phyloP scores from a whole-genome alignment of 441 rosid species.

The Jatropha multifida region DNA sequence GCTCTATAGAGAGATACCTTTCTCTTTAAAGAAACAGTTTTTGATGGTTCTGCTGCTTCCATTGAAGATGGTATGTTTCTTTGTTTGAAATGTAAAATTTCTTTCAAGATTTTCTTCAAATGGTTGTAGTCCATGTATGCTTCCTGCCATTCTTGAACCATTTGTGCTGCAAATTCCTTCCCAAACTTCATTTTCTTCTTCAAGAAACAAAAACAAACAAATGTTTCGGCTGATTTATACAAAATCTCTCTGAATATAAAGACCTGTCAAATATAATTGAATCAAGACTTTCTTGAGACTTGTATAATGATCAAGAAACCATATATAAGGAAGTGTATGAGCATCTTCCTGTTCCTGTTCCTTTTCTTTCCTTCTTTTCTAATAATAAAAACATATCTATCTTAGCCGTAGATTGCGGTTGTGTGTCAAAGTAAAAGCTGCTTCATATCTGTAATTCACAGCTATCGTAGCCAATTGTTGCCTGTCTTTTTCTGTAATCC shows the following conservation, averaged over 20 bases:
- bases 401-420: background rate
- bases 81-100: slow-evolving; percentile 25
- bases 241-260: background rate
- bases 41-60: slow-evolving; percentile 5
- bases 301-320: background rate
- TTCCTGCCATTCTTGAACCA: slow-evolving; percentile 76
- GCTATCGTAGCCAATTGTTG: background rate
- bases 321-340: background rate
- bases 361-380: background rate
- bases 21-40: slow-evolving; percentile 30
- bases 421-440: background rate
- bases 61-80: slow-evolving; percentile 25
- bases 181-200: slow-evolving; percentile 61
- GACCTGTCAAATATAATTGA: too few species aligned
- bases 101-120: slow-evolving; percentile 51
- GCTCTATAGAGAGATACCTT: slow-evolving; percentile 66
- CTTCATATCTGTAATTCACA: background rate
- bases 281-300: background rate
- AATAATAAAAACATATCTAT: background rate
- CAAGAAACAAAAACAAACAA: background rate
- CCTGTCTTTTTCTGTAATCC: background rate
- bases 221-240: background rate
- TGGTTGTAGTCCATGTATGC: slow-evolving; percentile 67
- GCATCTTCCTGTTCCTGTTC: background rate
- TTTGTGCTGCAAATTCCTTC: slow-evolving; percentile 59